These are phyloP conservation scores for Lyophyllum semitale DNA, from an alignment of 768 basidiomycete species.

Conservation along the genomic window DNA sequence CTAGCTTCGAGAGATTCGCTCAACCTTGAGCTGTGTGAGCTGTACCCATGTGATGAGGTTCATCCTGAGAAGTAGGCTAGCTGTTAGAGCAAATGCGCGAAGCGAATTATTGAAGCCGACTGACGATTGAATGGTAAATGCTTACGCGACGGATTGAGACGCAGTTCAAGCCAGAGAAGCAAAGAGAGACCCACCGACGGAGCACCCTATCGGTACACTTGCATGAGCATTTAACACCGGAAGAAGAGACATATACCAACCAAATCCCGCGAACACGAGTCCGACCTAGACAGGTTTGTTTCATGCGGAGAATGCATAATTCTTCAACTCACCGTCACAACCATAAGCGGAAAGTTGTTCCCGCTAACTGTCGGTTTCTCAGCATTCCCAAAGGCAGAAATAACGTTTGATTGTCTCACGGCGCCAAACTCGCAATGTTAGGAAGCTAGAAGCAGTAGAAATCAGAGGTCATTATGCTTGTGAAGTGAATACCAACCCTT, in stretches of 20 bases:
- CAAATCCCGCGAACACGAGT: conserved; percentile 53
- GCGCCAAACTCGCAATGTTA: conserved; percentile 45
- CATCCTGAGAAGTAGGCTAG: conserved; percentile 33
- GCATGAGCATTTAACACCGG: neutral
- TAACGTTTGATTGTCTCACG: conserved; percentile 28
- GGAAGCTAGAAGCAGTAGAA: conserved; percentile 30
- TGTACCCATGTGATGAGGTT: conserved; percentile 44
- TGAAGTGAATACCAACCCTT: conserved; percentile 35
- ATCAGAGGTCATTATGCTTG: neutral
- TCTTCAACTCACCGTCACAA: conserved; percentile 38
- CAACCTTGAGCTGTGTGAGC: conserved; percentile 46
- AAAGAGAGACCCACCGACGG: conserved; percentile 36
- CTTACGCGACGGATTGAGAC: conserved; percentile 23
- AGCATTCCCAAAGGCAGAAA: neutral
- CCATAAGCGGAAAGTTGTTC: conserved; percentile 42
- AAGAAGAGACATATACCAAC: conserved; percentile 27
- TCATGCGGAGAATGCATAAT: neutral
- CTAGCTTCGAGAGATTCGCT: conserved; percentile 1
- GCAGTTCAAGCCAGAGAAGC: neutral
- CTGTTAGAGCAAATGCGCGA: neutral
- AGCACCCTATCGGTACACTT: conserved; percentile 32
- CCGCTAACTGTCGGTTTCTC: conserved; percentile 44
- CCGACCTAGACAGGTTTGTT: conserved; percentile 28
- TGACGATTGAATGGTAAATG: conserved; percentile 50
- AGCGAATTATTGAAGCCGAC: conserved; percentile 12